Conservation (phyloP, 2,329 filamentous ascomycete genomes). For the Fusarium decemcellulare region DNA sequence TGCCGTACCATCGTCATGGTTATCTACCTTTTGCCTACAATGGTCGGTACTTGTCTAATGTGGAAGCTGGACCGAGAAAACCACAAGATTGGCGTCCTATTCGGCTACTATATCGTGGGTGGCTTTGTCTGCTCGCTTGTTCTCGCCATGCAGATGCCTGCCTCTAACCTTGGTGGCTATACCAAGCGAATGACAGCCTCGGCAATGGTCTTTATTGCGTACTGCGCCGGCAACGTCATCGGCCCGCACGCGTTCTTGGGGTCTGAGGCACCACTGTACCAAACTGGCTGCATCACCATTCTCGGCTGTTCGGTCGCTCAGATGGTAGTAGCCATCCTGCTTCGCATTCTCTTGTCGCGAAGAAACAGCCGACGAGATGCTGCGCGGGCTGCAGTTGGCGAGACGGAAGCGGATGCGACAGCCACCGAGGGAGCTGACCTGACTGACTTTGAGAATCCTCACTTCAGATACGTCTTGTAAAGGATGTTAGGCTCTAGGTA, state of each 20-base stretch:
- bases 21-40: slow-evolving; percentile 64
- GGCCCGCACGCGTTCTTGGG: slow-evolving; percentile 57
- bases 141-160: slow-evolving; percentile 66
- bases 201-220: slow-evolving; percentile 62
- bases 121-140: slow-evolving; percentile 66
- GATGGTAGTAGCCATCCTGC: slow-evolving; percentile 34
- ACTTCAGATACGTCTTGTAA: slow-evolving; percentile 36
- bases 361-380: slow-evolving; percentile 36
- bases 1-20: slow-evolving; percentile 65
- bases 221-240: slow-evolving; percentile 50
- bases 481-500: too few relatives aligned
- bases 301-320: slow-evolving; percentile 32
- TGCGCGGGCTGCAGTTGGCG: slow-evolving; percentile 1
- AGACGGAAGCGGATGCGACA: background rate
- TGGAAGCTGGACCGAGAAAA: slow-evolving; percentile 60
- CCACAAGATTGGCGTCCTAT: slow-evolving; percentile 61
- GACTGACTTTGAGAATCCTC: slow-evolving; percentile 44
- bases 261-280: slow-evolving; percentile 62
- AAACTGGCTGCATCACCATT: slow-evolving; percentile 62
- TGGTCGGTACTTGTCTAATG: slow-evolving; percentile 61
- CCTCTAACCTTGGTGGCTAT: slow-evolving; percentile 62
- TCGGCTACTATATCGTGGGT: slow-evolving; percentile 66
- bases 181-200: slow-evolving; percentile 62
- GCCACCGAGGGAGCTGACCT: slow-evolving; percentile 24
- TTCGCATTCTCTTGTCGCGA: slow-evolving; percentile 20